Percentiles rank a stretch among this genome's conserved stretches.
Evolutionary conservation across 108 stramenopile genomes (phyloP).

Genomic region (Nannochloropsis gaditana): DNA sequence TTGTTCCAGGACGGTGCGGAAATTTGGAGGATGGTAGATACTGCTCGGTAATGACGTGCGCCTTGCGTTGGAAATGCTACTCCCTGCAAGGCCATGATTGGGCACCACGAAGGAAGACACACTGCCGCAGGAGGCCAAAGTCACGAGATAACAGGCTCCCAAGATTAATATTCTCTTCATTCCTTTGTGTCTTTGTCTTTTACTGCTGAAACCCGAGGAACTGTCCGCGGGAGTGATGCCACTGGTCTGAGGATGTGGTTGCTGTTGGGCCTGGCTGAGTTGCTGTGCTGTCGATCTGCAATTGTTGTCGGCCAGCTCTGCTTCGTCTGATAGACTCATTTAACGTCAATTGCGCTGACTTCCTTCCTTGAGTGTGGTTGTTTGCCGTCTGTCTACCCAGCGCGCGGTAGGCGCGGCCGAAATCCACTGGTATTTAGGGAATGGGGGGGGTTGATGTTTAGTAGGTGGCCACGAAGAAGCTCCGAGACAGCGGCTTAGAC

Average conservation of each 20-base stretch:
- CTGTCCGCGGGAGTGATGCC: background rate
- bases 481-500: background rate
- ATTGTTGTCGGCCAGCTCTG: background rate
- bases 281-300: conserved; percentile 2
- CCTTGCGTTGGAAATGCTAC: background rate
- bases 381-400: no score
- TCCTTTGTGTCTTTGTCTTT: background rate
- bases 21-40: background rate
- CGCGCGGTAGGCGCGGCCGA: no score
- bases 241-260: background rate
- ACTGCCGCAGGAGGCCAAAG: background rate
- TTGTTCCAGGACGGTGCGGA: background rate
- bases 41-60: background rate
- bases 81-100: background rate
- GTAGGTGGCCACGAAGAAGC: background rate
- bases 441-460: conserved; percentile 14
- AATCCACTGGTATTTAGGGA: background rate
- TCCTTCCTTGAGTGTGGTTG: no score
- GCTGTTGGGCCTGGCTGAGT: background rate
- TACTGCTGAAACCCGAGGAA: background rate
- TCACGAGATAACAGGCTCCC: background rate
- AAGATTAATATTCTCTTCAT: background rate
- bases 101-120: background rate
- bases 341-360: background rate
- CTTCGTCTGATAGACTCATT: background rate